Base-by-base conservation (phyloP, 129 eudicot genomes). In the Arctium lappa region DNA sequence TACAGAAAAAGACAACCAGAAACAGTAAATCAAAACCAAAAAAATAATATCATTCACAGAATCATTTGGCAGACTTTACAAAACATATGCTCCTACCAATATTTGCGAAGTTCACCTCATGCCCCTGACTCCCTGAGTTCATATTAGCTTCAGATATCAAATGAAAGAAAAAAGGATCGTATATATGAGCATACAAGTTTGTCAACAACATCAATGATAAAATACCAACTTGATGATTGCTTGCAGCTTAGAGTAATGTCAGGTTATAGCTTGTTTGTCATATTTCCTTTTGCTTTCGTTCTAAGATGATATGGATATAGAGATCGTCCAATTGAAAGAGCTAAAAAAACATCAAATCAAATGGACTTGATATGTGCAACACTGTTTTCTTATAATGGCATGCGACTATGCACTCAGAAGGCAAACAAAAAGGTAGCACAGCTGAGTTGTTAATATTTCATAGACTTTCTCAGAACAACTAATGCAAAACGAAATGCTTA, bases 101-200 rank as follows among this genome's bases (percentile, higher is more conserved):
- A 72, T 27, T 74, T 48, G 72, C 10, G 3, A 81, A 13, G 1
- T 63, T 30, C 39, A 36, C 72, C 79, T 56, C 32, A 80, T 72
- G 48, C 22, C 31, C 63, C 84, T 50, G 13, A 72, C 16, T 53
- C 75, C 46, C 69, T 6, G 73, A 18, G 78, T 71, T 72, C 30
- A 72, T 71, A 80, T 31, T 71, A 33, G 83, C 27, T 53, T 72
- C 84, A 36, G 31, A 60, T 22, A 42, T 37, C 39, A 72, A 80
- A 72, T 0, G 13, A 15, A 72, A 72, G 8, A 39, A 66, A 27
- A 22, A 72, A 11, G 18, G 68, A 4, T 15, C 44, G 13, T 33
- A 73, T 37, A 34, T 6, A 27, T 80, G 29, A 36, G 72, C n/a
- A 72, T 38, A 13, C 72, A 34, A 34, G 29, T 22, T 50, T 50